Base-by-base conservation (phyloP, 169 alveolate species). In the Plasmodium gaboni region DNA sequence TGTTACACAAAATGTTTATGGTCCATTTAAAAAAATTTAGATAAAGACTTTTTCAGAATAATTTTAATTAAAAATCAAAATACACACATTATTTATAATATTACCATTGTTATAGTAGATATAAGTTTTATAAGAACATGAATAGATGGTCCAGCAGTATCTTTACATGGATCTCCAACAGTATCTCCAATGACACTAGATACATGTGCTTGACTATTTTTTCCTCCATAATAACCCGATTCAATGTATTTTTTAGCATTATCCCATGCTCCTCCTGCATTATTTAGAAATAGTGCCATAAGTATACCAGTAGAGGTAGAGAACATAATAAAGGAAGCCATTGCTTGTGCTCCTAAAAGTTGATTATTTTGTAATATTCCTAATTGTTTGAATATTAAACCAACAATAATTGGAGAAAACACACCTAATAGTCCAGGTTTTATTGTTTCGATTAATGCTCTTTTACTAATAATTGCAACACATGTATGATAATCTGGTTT, bases 111-210 rank as follows among this genome's bases (percentile, higher is more conserved):
- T 22, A 87, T 68, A 7, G 87, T 74, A 28, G 80, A 70, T n/a
- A 87, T 70, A 9, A 95, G 92, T 78, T 95, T 95, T 63, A 95
- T 93, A 19, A 94, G 88, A 63, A 94, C 96, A 73, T 93, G 94
- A 17, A 94, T 91, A 48, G 94, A 65, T 24, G 97, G 98, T 6
- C 98, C 98, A 69, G 97, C 95, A n/a, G 98, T 96, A 87, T 96
- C 98, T 89, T 96, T 96, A 44, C 96, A 89, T 48, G 98, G 98
- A 73, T 96, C 98, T 15, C 98, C 98, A 64, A 96, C 98, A 28
- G 98, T 96, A 83, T 96, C 98, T 70, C 98, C 98, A 55, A 86
- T 88, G 2, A 93, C 95, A 57, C 96, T 89, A 9, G 95, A 94
- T 76, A 92, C 94, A 74, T 92, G 96, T 9, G 93, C 94, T 1